phyloP scores from a whole-genome alignment of 2,329 filamentous ascomycete genomes.

The Aureobasidium pullulans region DNA sequence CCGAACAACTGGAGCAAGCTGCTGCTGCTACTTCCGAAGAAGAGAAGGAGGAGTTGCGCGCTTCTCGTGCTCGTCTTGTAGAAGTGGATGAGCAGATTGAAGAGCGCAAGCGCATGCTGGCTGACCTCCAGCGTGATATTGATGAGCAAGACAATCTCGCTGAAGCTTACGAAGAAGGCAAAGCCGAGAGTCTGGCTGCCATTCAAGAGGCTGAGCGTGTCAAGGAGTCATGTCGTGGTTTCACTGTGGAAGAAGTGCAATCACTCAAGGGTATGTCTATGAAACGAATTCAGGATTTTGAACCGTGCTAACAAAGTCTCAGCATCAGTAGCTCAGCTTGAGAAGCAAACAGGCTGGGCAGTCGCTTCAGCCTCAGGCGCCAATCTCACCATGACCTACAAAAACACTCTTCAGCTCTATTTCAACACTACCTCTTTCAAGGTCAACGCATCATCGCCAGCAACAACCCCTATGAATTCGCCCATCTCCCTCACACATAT shows the following conservation, averaged over 20 bases:
- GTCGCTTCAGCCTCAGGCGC: conserved; percentile 55
- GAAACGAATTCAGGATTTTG: neutral
- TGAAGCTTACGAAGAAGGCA: conserved; percentile 56
- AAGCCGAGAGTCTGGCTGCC: conserved; percentile 61
- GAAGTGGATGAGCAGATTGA: conserved; percentile 61
- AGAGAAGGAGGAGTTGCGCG: conserved; percentile 70
- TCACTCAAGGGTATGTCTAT: conserved; percentile 62
- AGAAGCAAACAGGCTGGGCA: conserved; percentile 62
- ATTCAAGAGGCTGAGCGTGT: conserved; percentile 78
- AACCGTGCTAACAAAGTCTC: conserved; percentile 30
- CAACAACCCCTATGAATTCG: conserved; percentile 22
- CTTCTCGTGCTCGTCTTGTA: conserved; percentile 61
- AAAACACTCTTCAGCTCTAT: conserved; percentile 63
- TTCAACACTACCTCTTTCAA: conserved; percentile 60
- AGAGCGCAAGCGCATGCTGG: conserved; percentile 60
- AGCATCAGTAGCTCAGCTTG: conserved; percentile 60
- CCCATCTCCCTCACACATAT: conserved; percentile 66
- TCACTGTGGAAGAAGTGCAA: conserved; percentile 75
- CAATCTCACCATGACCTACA: conserved; percentile 66
- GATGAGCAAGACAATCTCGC: conserved; percentile 60
- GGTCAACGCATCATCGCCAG: conserved; percentile 25
- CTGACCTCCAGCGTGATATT: conserved; percentile 58
- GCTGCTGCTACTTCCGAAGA: conserved; percentile 69
- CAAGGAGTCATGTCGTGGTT: conserved; percentile 81
- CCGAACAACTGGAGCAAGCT: conserved; percentile 57